Evolutionary conservation across 495 filamentous ascomycete genomes (phyloP), one percentile per base, ranked within the genome.

Genomic region (Diplogelasinospora grovesii): DNA sequence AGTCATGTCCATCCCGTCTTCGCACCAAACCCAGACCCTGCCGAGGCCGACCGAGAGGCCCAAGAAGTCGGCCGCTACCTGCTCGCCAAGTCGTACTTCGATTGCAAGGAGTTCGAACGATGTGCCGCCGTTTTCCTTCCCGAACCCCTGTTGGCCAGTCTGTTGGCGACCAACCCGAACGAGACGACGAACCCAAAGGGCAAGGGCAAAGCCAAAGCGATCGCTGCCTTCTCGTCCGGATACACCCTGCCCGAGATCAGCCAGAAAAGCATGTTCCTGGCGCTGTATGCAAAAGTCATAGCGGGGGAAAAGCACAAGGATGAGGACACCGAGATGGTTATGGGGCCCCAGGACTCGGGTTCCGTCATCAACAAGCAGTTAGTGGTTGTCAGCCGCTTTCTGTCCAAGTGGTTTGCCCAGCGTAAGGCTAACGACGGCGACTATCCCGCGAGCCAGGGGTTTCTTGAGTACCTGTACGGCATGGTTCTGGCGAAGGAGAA

Each of bases 271-370:
- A 56, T 95, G 13, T 99, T 99, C 54, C 70, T 99, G 25, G 82
- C 87, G 1, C 69, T 97, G 10, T 99, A 99, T 49, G 85, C 93
- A 15, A 93, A 87, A 45, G 89, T 84, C 53, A 74, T 99, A 39
- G 81, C 90, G 1, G 93, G 93, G 2, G 93, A 97, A 67, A 99
- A 99, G 68, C 77, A 84, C 36, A 94, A 86, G 60, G 83, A 95
- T 57, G 93, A 99, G 54, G 93, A 96, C 23, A 85, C 85, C 16
- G 93, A 99, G 65, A 97, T 95, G 87, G 83, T 99, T 5, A 72
- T 99, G 59, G 93, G 93, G 0, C 93, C 93, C 1, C 77, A 86
- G 22, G 93, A 99, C 60, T 79, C 84, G n/a, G 89, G 87, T 0
- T 74, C 77, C 31, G 85, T 86, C 4, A 63, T 78, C 36, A 97